Evolutionary conservation across 495 filamentous ascomycete genomes (phyloP), one percentile per base, ranked within the genome.

Genomic region (Clohesyomyces aquaticus): DNA sequence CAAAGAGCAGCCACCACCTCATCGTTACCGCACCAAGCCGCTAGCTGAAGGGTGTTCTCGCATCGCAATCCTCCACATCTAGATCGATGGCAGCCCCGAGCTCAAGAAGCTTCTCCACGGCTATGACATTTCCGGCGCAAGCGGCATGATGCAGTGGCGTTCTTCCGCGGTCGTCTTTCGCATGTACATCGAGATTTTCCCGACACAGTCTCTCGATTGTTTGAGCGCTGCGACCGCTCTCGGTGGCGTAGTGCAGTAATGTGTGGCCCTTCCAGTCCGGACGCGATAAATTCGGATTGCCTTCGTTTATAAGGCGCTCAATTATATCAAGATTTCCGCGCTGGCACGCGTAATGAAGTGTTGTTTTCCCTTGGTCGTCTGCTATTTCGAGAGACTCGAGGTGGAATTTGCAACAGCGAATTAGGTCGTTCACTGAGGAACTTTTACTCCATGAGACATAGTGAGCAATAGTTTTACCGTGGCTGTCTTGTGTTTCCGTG

Each of bases 81-180:
- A 38, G 14, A 14, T 38, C 32, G 6, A 38, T 14, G 6, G 14
- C 32, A 38, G 32, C 18, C 1, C 50, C 50, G 2, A 54, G 8
- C 16, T 42, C n/a, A 41, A 56, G 19, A 4, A 56, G 53, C n/a
- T 16, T 3, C 53, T 23, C 19, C 1, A 43, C 53, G 21, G 53
- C 53, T 1, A 10, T 32, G 25, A 56, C 1, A 10, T 56, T 56
- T 10, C 28, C 53, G n/a, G 9, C 19, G 9, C 9, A 3, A 23
- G 35, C 53, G n/a, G 53, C 53, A 43, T 56, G 29, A 43, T 56
- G 53, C 25, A 56, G 21, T 16, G 25, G 12, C 19, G 53, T 56
- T 18, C 53, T 10, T 4, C 53, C 53, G 2, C 22, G n/a, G 4
- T 42, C 9, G 43, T 56, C 53, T 3, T 1, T 43, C 35, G 10